Conservation (phyloP, 345 rosid species). For the Citrus australasica region DNA sequence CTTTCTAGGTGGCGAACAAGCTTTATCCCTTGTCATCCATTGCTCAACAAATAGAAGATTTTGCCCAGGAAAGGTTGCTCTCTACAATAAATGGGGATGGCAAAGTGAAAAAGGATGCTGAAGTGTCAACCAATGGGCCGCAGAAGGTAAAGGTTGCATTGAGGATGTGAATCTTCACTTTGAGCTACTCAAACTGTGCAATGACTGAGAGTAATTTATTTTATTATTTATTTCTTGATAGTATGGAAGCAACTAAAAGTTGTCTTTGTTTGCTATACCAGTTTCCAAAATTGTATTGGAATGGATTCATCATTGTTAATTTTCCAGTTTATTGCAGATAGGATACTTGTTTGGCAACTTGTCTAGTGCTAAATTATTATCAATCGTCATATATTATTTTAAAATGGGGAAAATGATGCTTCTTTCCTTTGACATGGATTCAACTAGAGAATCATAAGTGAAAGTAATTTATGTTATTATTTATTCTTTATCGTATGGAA, state of each 20-base stretch:
- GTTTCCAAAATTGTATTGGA: not conserved
- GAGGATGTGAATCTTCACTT: not conserved
- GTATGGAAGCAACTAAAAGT: slow-evolving; percentile 4
- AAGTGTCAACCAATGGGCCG: slow-evolving; percentile 38
- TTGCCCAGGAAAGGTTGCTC: slow-evolving; percentile 66
- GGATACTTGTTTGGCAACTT: not conserved
- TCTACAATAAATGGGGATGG: slow-evolving; percentile 42
- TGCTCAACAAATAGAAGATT: slow-evolving; percentile 83
- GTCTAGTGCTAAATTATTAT: not conserved
- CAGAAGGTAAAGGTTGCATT: slow-evolving; percentile 47
- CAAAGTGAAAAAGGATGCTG: slow-evolving; percentile 40
- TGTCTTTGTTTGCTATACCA: not conserved
- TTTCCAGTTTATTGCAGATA: not conserved
- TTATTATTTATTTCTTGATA: not conserved
- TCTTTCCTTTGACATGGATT: not conserved
- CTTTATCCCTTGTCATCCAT: slow-evolving; percentile 74
- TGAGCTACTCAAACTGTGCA: not conserved
- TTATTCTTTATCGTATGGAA: slow-evolving; percentile 1
- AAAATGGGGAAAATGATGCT: not conserved
- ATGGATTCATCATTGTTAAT: not conserved
- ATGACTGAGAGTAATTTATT: not conserved
- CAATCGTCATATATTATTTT: not conserved
- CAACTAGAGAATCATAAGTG: not conserved
- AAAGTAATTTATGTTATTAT: not conserved
- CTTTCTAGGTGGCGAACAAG: slow-evolving; percentile 86